Evolutionary conservation across 805 yeast species (phyloP), one percentile per base, ranked within the genome.

Genomic region (Yarrowia sp.): DNA sequence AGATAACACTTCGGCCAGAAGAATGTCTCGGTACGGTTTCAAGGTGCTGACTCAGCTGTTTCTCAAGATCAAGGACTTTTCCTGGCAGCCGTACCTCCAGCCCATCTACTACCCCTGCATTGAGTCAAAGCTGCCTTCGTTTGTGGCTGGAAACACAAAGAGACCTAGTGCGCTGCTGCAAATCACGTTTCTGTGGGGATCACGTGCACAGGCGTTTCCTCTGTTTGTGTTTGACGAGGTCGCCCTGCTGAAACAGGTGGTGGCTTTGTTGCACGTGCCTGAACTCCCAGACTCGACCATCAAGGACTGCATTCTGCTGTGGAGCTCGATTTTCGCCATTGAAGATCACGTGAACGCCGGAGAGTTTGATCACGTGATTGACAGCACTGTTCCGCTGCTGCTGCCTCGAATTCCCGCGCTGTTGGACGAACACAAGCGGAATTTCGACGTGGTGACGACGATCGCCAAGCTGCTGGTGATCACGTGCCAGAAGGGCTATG

Each of bases 131-230:
- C 80, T 95, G 72, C 80, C 70, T 0, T 79, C 82, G 13, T 94
- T 94, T 76, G 88, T 88, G 3, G 83, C 79, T 47, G 97, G 90
- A 73, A 95, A 94, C 75, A 79, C 89, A 39, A 96, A 92, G 74
- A 92, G 89, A 73, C 88, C 94, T 0, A 92, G 98, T 0, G 84
- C 96, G 0, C 75, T 94, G 52, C 79, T 93, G 85, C 85, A 81
- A 68, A 74, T 92, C 10, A 83, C 94, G 73, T 77, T 85, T 8
- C 78, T 83, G 9, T 84, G 96, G 87, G 79, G 89, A 60, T 74
- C 80, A 5, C 75, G 78, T 39, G 78, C 80, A 6, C 78, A 79
- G 24, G 80, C 88, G 44, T 78, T 82, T 56, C 80, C 80, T 14
- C 85, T 88, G 69, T 76, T 91, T 52, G 82, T 82, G 67, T 77